These are phyloP conservation scores for Eimeria praecox DNA, from an alignment of 169 alveolate genomes.

Conservation along the genomic window DNA sequence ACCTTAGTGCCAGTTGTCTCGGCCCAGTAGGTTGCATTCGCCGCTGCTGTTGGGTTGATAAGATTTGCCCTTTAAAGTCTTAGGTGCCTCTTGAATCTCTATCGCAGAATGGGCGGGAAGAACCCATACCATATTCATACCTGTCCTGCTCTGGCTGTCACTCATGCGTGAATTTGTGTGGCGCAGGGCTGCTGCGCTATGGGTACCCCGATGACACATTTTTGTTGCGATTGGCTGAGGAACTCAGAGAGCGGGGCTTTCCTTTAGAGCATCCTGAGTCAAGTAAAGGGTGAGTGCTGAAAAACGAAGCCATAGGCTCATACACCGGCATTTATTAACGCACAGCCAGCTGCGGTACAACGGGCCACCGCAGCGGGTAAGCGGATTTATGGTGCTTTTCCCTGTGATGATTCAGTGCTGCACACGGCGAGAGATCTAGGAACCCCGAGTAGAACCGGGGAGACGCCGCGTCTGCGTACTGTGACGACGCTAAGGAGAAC, in stretches of 20 bases:
- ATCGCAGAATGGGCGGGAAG: background rate
- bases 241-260: conserved; percentile 39
- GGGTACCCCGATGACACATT: conserved; percentile 59
- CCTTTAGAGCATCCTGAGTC: background rate
- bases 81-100: background rate
- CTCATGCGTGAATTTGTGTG: background rate
- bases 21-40: background rate
- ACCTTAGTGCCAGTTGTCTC: background rate
- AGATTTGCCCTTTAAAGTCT: background rate
- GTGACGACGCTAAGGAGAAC: background rate
- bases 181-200: conserved; percentile 23
- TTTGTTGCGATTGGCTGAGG: conserved; percentile 22
- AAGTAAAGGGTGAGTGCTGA: background rate
- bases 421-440: background rate
- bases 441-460: background rate
- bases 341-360: background rate
- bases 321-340: background rate
- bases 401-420: background rate
- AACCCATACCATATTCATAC: background rate
- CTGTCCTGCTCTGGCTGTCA: background rate
- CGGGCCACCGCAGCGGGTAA: background rate
- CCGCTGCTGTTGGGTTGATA: background rate
- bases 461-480: background rate
- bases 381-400: background rate
- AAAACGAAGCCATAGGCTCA: background rate